phyloP scores from a whole-genome alignment of 352 stramenopile species.

The Lagenidium sp. region DNA sequence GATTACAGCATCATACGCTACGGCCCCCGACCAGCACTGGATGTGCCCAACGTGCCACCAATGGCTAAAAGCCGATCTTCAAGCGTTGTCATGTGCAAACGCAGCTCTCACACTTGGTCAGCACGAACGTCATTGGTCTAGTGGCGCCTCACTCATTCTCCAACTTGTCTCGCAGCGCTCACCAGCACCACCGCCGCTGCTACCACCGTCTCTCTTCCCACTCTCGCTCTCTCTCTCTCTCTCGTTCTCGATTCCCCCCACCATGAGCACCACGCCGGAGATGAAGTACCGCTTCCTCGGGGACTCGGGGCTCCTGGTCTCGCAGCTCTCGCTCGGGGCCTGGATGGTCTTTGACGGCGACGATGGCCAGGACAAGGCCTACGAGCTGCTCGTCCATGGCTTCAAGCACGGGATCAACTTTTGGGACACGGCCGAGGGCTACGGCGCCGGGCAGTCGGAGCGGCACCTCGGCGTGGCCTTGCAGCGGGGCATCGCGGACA shows the following conservation, averaged over 20 bases:
- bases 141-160: no score
- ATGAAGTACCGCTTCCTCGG: constrained; percentile 22
- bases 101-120: no score
- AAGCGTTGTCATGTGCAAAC: no score
- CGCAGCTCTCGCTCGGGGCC: constrained; percentile 5
- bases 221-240: neutral
- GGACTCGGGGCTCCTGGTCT: constrained; percentile 16
- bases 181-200: no score
- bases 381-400: constrained; percentile 5
- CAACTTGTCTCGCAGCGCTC: no score
- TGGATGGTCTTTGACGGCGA: constrained; percentile 7
- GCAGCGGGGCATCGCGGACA: constrained; percentile 13
- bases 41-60: no score
- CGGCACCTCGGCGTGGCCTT: constrained; percentile 21
- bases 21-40: no score
- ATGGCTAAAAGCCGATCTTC: no score
- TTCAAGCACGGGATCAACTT: constrained; percentile 40
- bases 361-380: constrained; percentile 1
- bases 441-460: constrained; percentile 23
- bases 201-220: neutral
- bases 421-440: constrained; percentile 40
- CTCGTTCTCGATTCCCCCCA: neutral
- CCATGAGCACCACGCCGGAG: neutral
- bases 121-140: no score
- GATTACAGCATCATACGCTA: no score